Conservation (phyloP, 441 rosid species). For the Flueggea neowawraea region DNA sequence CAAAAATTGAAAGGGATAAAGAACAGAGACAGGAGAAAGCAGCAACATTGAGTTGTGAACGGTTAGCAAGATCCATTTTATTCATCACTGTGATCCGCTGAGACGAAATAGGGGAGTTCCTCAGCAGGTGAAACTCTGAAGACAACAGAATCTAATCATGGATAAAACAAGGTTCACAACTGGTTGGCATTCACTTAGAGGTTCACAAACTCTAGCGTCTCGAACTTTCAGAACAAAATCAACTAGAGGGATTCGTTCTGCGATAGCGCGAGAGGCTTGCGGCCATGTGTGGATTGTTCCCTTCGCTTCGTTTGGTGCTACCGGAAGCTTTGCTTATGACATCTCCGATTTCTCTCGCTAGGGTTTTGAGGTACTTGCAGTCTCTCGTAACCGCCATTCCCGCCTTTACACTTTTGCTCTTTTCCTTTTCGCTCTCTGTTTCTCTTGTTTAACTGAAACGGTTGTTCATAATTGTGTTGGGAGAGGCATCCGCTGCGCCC, state of each 20-base stretch:
- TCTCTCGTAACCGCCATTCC: conserved; percentile 2
- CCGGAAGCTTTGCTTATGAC: conserved; percentile 28
- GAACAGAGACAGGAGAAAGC: not conserved
- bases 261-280: conserved; percentile 58
- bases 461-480: no score
- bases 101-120: conserved; percentile 20
- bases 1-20: not conserved
- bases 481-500: no score
- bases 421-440: no score
- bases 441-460: no score
- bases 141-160: conserved; percentile 49
- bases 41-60: conserved; percentile 33
- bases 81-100: conserved; percentile 48
- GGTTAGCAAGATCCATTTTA: conserved; percentile 67
- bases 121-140: conserved; percentile 44
- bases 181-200: not conserved
- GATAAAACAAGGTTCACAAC: conserved; percentile 1
- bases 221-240: conserved; percentile 59
- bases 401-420: no score
- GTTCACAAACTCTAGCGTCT: conserved; percentile 58
- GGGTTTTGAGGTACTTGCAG: conserved; percentile 2
- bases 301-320: conserved; percentile 9
- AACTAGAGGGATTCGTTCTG: conserved; percentile 52
- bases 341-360: conserved; percentile 44
- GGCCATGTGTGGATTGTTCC: conserved; percentile 68